These are phyloP conservation scores for Coemansia sp. DNA, from an alignment of 192 early-diverging fungal genomes.

Conservation along the genomic window DNA sequence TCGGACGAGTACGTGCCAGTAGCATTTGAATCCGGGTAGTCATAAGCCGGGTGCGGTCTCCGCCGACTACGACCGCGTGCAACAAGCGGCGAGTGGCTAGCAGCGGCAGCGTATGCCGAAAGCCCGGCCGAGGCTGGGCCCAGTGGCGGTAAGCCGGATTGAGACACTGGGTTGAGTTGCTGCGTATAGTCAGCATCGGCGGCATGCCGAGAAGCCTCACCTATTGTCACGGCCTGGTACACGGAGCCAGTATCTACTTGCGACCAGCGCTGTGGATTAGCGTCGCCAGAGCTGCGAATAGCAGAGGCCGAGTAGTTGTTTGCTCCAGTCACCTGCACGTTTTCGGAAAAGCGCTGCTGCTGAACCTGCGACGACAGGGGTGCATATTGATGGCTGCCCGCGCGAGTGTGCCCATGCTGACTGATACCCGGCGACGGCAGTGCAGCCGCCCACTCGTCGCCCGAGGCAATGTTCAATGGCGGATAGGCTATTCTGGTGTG, in stretches of 20 bases:
- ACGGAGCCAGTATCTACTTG: neutral
- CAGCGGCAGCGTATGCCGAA: constrained; percentile 17
- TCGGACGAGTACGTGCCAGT: constrained; percentile 16
- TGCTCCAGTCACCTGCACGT: neutral
- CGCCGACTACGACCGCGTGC: constrained; percentile 31
- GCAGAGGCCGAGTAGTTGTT: neutral
- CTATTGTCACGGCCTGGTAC: constrained; percentile 28
- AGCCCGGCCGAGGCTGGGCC: constrained; percentile 32
- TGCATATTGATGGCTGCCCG: constrained; percentile 11
- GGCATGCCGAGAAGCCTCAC: neutral
- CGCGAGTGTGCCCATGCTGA: constrained; percentile 9
- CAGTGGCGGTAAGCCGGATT: constrained; percentile 40
- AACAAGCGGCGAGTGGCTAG: constrained; percentile 20
- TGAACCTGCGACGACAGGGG: neutral
- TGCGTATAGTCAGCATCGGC: constrained; percentile 6
- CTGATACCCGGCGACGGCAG: constrained; percentile 9
- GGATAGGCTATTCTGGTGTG: constrained; percentile 24
- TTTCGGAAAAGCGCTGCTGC: constrained; percentile 1
- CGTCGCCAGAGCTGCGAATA: neutral
- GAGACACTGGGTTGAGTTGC: constrained; percentile 36
- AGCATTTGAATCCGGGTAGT: constrained; percentile 28
- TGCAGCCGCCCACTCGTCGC: constrained; percentile 4
- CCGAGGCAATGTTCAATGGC: constrained; percentile 4
- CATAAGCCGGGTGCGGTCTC: constrained; percentile 31
- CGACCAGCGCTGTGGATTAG: constrained; percentile 4